These are phyloP conservation scores for Dovyalis caffra DNA, from an alignment of 345 rosid genomes.

Conservation along the genomic window DNA sequence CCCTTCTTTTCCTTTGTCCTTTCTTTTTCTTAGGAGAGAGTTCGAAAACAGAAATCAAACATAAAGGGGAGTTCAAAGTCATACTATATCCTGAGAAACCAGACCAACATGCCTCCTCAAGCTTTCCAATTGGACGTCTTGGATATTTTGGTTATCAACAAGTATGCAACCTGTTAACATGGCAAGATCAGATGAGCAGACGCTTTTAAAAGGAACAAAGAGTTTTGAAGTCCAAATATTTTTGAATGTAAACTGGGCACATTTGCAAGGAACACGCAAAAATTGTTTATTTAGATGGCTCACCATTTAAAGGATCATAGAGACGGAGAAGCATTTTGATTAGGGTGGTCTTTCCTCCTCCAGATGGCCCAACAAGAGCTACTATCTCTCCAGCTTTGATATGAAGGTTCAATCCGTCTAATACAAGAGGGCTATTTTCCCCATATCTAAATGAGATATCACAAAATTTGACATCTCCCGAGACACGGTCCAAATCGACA, in stretches of 20 bases:
- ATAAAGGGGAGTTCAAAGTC: conserved; percentile 21
- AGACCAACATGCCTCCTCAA: conserved; percentile 84
- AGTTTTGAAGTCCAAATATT: not conserved
- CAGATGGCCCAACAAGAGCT: conserved; percentile 92
- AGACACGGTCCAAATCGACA: conserved; percentile 48
- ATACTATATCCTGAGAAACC: conserved; percentile 93
- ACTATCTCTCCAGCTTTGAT: conserved; percentile 89
- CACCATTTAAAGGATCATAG: conserved; percentile 77
- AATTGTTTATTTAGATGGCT: conserved; percentile 10
- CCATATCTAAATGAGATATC: conserved; percentile 68
- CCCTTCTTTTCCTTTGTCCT: not conserved
- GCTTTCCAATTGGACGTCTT: conserved; percentile 55
- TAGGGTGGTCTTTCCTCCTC: conserved; percentile 98
- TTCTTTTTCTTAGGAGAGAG: not conserved
- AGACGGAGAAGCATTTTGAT: conserved; percentile 91
- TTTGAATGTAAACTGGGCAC: not conserved
- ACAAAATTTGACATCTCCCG: conserved; percentile 72
- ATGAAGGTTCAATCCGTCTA: conserved; percentile 72
- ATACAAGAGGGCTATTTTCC: conserved; percentile 50
- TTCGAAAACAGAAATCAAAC: not conserved
- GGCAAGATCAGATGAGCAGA: not conserved
- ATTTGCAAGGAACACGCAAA: not conserved
- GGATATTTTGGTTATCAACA: conserved; percentile 62
- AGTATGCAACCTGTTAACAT: conserved; percentile 54
- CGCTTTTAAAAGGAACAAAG: not conserved